Base-by-base conservation (phyloP, 1,284 basidiomycete species). In the Ceratobasidium sp. region DNA sequence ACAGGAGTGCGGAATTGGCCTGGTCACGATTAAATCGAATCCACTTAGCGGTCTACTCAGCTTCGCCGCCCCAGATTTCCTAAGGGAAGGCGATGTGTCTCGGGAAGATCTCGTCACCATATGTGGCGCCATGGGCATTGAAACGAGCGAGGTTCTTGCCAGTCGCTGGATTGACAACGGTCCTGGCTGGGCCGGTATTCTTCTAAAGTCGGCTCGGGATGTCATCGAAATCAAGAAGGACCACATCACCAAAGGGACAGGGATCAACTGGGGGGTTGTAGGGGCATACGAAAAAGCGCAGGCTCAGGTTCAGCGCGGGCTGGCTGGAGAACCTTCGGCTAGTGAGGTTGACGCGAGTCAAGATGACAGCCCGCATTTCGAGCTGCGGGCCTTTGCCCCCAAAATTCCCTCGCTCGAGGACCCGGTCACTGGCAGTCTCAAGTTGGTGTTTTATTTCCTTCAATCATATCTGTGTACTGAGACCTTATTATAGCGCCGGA, bases 141-240 rank as follows among this genome's bases (percentile, higher is more conserved):
- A 24, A 47, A 62, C 57, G 5, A 44, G 48, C 47, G 19, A 41
- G 7, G 69, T 72, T n/a, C 56, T 72, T 4, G 56, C 56, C 0
- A 50, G 69, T 29, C 57, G 47, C 19, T 72, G 56, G 69, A 62
- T 72, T 33, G 57, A 72, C 57, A 72, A 72, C 27, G 69, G 69
- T 1, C 69, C 69, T 8, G 69, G 57, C 1, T 72, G 69, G 69
- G 69, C 69, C 11, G 57, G 69, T 8, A 48, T 72, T 9, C 45
- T 72, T 2, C 56, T 72, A 2, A 62, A 72, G n/a, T 72, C 69
- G 9, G 69, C 69, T 22, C 29, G 62, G 7, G 57, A 60, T n/a
- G 67, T 60, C 1, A 36, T 59, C 33, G 27, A n/a, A 5, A 72
- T 72, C 48, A 60, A 60, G 27, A 72, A 47, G 57, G 69, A 62